A percentile compares a stretch with the other conserved stretches of the same genome.
Conservation (phyloP, 371 early-diverging fungal species). For the Zychaea mexicana region DNA sequence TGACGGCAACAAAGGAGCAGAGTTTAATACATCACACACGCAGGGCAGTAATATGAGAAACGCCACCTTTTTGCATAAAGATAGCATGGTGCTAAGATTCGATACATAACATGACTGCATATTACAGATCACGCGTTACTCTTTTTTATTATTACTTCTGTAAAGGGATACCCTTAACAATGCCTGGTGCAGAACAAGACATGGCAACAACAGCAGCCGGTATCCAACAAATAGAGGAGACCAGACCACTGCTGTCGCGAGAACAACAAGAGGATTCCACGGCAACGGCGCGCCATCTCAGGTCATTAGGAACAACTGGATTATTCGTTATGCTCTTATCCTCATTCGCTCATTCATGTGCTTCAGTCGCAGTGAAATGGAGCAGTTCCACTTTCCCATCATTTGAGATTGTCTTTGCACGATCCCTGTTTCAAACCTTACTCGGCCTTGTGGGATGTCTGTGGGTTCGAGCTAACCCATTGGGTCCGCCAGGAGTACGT, state of each 20-base stretch:
- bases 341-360: conserved; percentile 68
- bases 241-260: neutral
- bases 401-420: conserved; percentile 69
- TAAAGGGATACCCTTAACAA: no score
- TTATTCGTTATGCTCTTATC: conserved; percentile 61
- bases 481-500: conserved; percentile 55
- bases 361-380: conserved; percentile 70
- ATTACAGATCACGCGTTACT: no score
- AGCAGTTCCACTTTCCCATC: conserved; percentile 55
- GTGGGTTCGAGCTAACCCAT: conserved; percentile 47
- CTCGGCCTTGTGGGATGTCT: conserved; percentile 62
- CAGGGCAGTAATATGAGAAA: no score
- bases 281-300: neutral
- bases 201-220: neutral
- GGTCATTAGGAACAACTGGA: conserved; percentile 12
- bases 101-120: no score
- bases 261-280: neutral
- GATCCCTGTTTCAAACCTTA: conserved; percentile 64
- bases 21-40: no score
- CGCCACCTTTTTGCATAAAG: no score
- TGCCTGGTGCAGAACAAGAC: no score
- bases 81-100: no score
- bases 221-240: neutral
- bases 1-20: no score
- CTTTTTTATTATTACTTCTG: no score